These are phyloP conservation scores for Selaginella tamariscina DNA, from an alignment of 75 land plant species.

Conservation along the genomic window DNA sequence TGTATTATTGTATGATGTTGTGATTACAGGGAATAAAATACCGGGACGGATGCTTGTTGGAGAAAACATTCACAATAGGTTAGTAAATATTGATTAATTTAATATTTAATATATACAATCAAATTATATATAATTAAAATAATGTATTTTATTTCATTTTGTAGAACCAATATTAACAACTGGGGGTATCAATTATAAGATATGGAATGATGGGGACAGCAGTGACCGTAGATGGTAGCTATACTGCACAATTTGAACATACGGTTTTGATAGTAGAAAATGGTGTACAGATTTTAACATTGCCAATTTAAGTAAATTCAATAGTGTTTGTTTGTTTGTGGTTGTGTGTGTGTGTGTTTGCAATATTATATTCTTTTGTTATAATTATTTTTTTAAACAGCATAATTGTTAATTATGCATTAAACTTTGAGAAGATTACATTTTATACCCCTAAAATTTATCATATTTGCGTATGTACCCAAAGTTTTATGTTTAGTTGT, in stretches of 20 bases:
- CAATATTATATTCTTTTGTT: too few species aligned
- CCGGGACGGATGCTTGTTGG: slow-evolving; percentile 68
- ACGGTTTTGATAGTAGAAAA: slow-evolving; percentile 60
- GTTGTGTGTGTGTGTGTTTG: too few species aligned
- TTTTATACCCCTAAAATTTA: too few species aligned
- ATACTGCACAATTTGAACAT: slow-evolving; percentile 89
- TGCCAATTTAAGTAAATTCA: not conserved
- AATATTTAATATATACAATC: too few species aligned
- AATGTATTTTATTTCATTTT: slow-evolving; percentile 7
- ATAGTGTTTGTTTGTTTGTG: too few species aligned
- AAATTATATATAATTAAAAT: too few species aligned
- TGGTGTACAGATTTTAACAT: slow-evolving; percentile 75
- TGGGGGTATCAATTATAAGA: slow-evolving; percentile 50
- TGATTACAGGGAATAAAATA: slow-evolving; percentile 59
- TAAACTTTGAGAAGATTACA: too few species aligned
- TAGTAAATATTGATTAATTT: slow-evolving; percentile 1
- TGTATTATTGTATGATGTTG: not conserved
- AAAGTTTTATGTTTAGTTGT: too few species aligned
- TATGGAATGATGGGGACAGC: slow-evolving; percentile 89
- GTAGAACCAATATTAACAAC: slow-evolving; percentile 90
- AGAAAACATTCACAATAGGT: slow-evolving; percentile 97
- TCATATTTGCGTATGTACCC: too few species aligned
- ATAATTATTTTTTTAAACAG: too few species aligned
- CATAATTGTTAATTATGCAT: too few species aligned
- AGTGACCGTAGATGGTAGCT: slow-evolving; percentile 80